Conservation (phyloP, 106 monocot species). For the Dioscorea alata region DNA sequence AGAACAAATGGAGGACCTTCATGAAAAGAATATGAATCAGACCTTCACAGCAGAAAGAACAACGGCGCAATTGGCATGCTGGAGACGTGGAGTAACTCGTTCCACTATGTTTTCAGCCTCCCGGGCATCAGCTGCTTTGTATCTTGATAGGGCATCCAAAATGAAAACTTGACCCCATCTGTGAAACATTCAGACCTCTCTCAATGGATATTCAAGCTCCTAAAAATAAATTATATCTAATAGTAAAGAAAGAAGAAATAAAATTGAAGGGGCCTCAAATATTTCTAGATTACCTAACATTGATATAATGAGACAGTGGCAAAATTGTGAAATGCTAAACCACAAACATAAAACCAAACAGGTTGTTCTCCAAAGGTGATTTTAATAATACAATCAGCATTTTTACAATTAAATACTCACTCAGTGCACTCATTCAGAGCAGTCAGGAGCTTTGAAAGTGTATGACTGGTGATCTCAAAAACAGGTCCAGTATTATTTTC, state of each 20-base stretch:
- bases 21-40: background rate
- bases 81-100: constrained; percentile 93
- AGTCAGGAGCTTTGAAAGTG: constrained; percentile 91
- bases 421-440: constrained; percentile 99
- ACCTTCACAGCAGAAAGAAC: constrained; percentile 99
- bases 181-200: constrained; percentile 1
- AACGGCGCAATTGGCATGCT: constrained; percentile 99
- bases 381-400: background rate
- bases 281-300: no score
- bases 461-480: constrained; percentile 93
- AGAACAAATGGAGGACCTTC: background rate
- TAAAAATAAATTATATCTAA: no score
- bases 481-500: constrained; percentile 76
- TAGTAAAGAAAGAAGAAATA: no score
- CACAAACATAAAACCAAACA: no score
- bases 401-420: constrained; percentile 36
- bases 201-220: no score
- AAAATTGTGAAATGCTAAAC: no score
- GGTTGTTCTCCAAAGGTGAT: no score
- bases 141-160: constrained; percentile 90
- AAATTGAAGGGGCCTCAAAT: no score
- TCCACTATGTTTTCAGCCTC: constrained; percentile 99
- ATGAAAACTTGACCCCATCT: constrained; percentile 99
- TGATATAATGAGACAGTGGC: no score
- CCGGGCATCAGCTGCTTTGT: constrained; percentile 88